A percentile compares a stretch with the other conserved stretches of the same genome.
Evolutionary conservation across 352 stramenopile species (phyloP).

Genomic region (Phytopythium helicoides): DNA sequence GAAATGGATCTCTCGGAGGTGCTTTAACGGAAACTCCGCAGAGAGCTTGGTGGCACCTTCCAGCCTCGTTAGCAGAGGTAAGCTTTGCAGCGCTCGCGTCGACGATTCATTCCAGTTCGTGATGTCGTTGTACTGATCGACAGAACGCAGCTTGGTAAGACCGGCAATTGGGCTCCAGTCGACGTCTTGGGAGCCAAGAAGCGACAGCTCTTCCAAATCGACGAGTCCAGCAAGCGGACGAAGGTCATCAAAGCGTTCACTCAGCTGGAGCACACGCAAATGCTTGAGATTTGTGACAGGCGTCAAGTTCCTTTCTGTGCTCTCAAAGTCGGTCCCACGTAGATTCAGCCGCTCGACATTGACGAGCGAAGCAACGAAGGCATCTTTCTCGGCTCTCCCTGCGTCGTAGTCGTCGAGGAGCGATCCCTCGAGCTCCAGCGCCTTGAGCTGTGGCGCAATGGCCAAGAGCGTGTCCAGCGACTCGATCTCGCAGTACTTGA

Average conservation of each 20-base stretch:
- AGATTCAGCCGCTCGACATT: slow-evolving; percentile 1
- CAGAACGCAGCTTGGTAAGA: not conserved
- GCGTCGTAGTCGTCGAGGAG: not conserved
- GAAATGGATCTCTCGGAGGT: not conserved
- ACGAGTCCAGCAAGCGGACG: not conserved
- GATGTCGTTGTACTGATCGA: not conserved
- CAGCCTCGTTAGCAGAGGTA: not conserved
- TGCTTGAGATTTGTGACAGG: not conserved
- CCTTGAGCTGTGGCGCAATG: not conserved
- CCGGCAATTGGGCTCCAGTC: not conserved
- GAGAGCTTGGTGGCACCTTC: not conserved
- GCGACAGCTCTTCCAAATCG: not conserved
- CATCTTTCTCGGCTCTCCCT: not conserved
- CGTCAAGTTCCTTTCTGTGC: not conserved
- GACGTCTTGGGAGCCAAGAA: not conserved
- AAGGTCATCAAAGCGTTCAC: slow-evolving; percentile 1
- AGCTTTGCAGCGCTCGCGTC: not conserved
- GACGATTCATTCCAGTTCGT: not conserved
- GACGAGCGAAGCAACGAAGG: not conserved
- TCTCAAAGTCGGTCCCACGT: not conserved
- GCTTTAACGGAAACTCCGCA: not conserved
- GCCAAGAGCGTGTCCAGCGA: not conserved
- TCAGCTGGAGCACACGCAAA: not conserved
- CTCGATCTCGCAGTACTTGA: not conserved
- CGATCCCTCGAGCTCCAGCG: not conserved